These are phyloP conservation scores for Ceratocystis diversiconidia DNA, from an alignment of 2,329 filamentous ascomycete species.

Conservation along the genomic window DNA sequence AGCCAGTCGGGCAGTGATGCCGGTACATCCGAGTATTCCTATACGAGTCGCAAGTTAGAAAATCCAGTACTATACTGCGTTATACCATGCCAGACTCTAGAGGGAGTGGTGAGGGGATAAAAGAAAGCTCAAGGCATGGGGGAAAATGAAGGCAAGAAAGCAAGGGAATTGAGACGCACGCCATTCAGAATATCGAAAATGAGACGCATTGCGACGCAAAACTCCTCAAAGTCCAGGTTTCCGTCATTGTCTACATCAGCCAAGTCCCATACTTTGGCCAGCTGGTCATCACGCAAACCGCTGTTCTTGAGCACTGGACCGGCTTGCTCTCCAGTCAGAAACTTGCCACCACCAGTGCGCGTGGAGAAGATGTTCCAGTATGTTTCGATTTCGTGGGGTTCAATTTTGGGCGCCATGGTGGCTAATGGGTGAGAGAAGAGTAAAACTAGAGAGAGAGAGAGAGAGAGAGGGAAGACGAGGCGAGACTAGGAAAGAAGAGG, in stretches of 20 bases:
- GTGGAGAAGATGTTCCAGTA: slow-evolving; percentile 52
- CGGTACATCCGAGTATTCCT: slow-evolving; percentile 90
- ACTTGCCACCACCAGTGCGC: slow-evolving; percentile 45
- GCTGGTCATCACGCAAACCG: slow-evolving; percentile 53
- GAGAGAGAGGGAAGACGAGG: background rate
- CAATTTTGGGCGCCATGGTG: slow-evolving; percentile 46
- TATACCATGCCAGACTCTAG: background rate
- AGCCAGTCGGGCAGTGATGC: slow-evolving; percentile 82
- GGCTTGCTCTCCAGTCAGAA: slow-evolving; percentile 45
- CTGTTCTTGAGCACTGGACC: slow-evolving; percentile 51
- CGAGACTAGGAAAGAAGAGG: background rate
- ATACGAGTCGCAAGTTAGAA: slow-evolving; percentile 9
- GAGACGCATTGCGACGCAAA: slow-evolving; percentile 95
- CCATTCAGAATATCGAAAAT: slow-evolving; percentile 97
- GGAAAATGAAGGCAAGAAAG: background rate
- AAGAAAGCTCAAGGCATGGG: background rate
- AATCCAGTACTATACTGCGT: too few relatives aligned
- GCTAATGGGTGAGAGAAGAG: background rate
- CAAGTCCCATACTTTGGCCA: slow-evolving; percentile 95
- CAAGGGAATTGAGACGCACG: slow-evolving; percentile 36
- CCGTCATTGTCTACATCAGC: slow-evolving; percentile 96
- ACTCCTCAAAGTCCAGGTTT: slow-evolving; percentile 97
- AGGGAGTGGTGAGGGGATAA: background rate
- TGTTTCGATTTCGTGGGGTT: slow-evolving; percentile 47
- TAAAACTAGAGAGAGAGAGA: background rate